Conservation (phyloP, 1,284 basidiomycete species). For the Athelia psychrophila region DNA sequence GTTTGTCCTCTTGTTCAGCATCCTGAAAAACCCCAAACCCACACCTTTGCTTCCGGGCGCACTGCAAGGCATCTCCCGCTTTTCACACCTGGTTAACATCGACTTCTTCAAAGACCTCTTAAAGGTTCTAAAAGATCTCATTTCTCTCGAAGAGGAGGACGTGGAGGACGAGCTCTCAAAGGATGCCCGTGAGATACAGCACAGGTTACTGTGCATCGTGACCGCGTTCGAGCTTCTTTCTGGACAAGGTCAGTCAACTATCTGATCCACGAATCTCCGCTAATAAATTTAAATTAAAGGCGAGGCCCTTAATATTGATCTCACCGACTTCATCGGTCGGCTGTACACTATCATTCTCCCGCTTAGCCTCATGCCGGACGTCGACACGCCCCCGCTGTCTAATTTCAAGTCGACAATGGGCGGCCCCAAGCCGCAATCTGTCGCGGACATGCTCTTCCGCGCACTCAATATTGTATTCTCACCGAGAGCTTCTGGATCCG, state of each 20-base stretch:
- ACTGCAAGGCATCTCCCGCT: conserved; percentile 89
- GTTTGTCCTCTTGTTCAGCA: conserved; percentile 96
- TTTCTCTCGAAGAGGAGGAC: conserved; percentile 49
- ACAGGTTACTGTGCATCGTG: conserved; percentile 83
- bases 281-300: too few species aligned
- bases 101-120: conserved; percentile 98
- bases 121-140: conserved; percentile 80
- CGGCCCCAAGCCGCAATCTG: conserved; percentile 31
- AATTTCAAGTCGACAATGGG: conserved; percentile 18
- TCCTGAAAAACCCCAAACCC: conserved; percentile 86
- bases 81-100: conserved; percentile 95
- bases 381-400: conserved; percentile 36
- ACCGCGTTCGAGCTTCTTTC: conserved; percentile 96
- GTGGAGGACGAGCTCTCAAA: conserved; percentile 19
- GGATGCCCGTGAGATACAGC: conserved; percentile 42
- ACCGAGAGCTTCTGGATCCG: conserved; percentile 51
- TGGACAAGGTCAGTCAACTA: conserved; percentile 76
- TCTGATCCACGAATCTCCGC: conserved; percentile 11
- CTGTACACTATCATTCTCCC: conserved; percentile 72
- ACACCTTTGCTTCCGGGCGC: conserved; percentile 86
- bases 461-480: conserved; percentile 80
- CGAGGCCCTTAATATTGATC: conserved; percentile 94
- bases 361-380: conserved; percentile 50
- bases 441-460: conserved; percentile 80
- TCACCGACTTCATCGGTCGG: conserved; percentile 83